Evolutionary conservation across 2,329 filamentous ascomycete genomes (phyloP), one percentile per base, ranked within the genome.

Genomic region (Aureobasidium pullulans): DNA sequence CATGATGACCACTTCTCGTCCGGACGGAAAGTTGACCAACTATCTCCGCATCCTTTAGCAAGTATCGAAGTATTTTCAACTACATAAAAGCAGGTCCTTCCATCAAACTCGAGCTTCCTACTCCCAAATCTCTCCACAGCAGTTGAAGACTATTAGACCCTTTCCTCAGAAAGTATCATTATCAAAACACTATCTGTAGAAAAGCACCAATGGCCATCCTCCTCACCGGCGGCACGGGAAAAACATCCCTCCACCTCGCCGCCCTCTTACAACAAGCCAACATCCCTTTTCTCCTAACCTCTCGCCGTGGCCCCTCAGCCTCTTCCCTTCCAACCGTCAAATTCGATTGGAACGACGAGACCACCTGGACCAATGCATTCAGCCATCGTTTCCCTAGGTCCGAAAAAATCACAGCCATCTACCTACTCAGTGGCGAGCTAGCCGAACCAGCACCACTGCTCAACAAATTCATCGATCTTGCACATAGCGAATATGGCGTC

Each of bases 141-240:
- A 23, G 23, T 23, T 23, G 23, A 23, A 23, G 23, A 23, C 3
- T 4, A 23, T 23, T 23, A 23, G 2, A 23, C 23, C 23, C 2
- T 4, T 3, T 23, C 23, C 3, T 4, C 23, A 23, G 23, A 23
- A 23, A 23, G 23, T 2, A 23, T 23, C 23, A 23, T 23, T 23
- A 23, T 23, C 23, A 23, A 23, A 23, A 23, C 23, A 23, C 23
- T 23, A 23, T 23, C 23, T 23, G 23, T 2, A 23, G 2, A 23
- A 23, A 23, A 23, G 23, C 23, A 23, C 23, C 2, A 23, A 56
- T 56, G 50, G 34, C 39, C 11, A 56, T 56, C 50, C 50, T 56
- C 29, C 39, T 56, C 50, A 56, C 50, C 6, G 50, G 50, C 29
- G 50, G 39, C 50, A 56, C 50, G 28, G 50, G 50, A n/a, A 56